Base-by-base conservation (phyloP, 768 basidiomycete species). In the Trametes elegans region DNA sequence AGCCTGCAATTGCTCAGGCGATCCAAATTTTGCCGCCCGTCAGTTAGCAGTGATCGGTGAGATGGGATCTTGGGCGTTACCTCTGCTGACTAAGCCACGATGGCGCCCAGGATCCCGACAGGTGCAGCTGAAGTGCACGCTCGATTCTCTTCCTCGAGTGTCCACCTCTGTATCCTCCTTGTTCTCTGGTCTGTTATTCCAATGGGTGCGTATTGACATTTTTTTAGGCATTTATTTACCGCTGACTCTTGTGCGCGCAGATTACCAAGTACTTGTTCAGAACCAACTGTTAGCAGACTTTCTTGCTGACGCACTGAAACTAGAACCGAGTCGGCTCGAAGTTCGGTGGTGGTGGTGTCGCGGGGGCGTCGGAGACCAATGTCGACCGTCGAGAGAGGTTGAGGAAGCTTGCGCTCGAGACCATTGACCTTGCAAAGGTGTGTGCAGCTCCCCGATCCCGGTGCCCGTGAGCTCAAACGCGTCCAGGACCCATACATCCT, bases 361-460 rank as follows among this genome's bases (percentile, higher is more conserved):
- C 96, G 35, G 93, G 96, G 28, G 92, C 90, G 11, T 92, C 89
- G 21, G 97, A 98, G 75, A 88, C 87, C 29, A 97, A 98, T 68
- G 88, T 99, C 16, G 96, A 98, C 76, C 78, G 97, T 58, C 80
- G 96, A 53, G 97, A 99, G 70, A 87, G 96, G 48, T 78, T 98
- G 38, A 76, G 95, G 55, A 98, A 98, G 75, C 85, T 99, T 41
- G 95, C 94, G 2, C 76, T 98, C 56, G 95, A 98, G 74, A 98
- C 96, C 0, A 98, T 99, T 64, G 97, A 99, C 71, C 81, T 98
- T 49, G 95, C 96, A 34, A 98, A 98, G 78, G 96, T 90, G 62
- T 57, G 79, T 62, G 21, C 1, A 14, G 9, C 32, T 21, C 23
- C 14, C 32, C 28, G 42, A 28, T 27, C 7, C 29, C 11, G 29